Evolutionary conservation across 257 asterid species (phyloP), one percentile per base, ranked within the genome.

Genomic region (Petunia secreta): DNA sequence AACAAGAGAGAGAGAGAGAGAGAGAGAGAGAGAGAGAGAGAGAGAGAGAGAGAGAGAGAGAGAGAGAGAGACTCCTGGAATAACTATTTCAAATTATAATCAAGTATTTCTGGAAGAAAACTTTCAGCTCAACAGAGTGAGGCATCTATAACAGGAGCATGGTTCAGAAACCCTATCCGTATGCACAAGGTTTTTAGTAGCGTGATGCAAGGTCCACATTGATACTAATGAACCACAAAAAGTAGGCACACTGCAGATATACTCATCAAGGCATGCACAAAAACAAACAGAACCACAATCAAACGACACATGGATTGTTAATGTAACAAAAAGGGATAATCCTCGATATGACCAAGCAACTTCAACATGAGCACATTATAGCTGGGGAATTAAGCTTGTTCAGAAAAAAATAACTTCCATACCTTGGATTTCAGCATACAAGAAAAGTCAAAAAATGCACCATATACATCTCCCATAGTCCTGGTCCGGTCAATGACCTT

Each of bases 381-480:
- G 50, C 77, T 48, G 77, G 60, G 60, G 6, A 48, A 73, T 73
- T 34, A 73, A 25, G 77, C n/a, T 48, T 71, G 44, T 8, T 46
- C 10, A 62, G 34, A 63, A 82, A 58, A 16, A 74, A 73, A 14
- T 64, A 80, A 82, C 84, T 78, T 62, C 58, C 86, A 53, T 91
- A 96, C 99, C 99, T 96, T 94, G 62, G 87, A 91, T 82, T 89
- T 91, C 63, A 96, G 89, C 97, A 94, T 90, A 62, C 90, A 89
- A 66, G 96, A 92, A 85, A 92, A 96, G 85, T 96, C 97, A 78
- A 87, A 91, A 86, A 95, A 96, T 75, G 97, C 97, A 81, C 97
- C 98, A 86, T 96, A 94, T 4, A 96, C 98, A 86, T 96, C 99
- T 37, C 95, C 55, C 82, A 91, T 89, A 78, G 98, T 83, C 75